Evolutionary conservation across 1,139 yeast species (phyloP), one percentile per base, ranked within the genome.

Genomic region (Taphrina betulina): DNA sequence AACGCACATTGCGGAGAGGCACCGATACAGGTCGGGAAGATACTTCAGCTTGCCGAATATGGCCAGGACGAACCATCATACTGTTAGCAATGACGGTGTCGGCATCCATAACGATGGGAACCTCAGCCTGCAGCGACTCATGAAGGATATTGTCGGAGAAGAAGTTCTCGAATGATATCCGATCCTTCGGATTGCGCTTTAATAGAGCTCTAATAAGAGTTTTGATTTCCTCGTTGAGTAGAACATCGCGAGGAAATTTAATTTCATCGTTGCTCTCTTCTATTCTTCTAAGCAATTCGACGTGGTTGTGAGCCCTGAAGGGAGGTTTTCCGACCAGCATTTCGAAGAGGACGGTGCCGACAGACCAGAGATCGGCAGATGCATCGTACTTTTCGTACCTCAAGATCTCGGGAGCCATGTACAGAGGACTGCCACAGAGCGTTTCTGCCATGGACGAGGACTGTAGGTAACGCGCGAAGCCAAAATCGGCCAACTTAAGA

Each of bases 371-470:
- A 68, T 92, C 98, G 0, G 96, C 97, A 68, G 89, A 90, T 2
- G 97, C 98, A 65, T 90, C 89, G 71, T 92, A 92, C 70, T 89
- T 92, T 68, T 94, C 97, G 68, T 88, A 89, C 61, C 95, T 77
- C 64, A 92, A 75, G 51, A 92, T 94, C 70, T 92, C 98, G 0
- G 98, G 98, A 0, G 98, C 98, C 98, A 92, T 92, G 69, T 94
- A 92, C 45, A 92, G 66, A 1, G 98, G 98, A 8, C 96, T 87
- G 1, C 98, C 98, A 75, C 98, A 92, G 62, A 92, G 74, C 2
- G 98, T 92, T 69, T 92, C 98, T 1, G 98, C 97, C 79, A 94
- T 77, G 1, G 95, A 83, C 1, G 96, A 85, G 45, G 86, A 82
- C 7, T 97, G 97, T 62, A 92, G 75, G 66, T 89, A 86, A 61